These are phyloP conservation scores for Rhodotorula diobovata DNA, from an alignment of 768 basidiomycete genomes.

Conservation along the genomic window DNA sequence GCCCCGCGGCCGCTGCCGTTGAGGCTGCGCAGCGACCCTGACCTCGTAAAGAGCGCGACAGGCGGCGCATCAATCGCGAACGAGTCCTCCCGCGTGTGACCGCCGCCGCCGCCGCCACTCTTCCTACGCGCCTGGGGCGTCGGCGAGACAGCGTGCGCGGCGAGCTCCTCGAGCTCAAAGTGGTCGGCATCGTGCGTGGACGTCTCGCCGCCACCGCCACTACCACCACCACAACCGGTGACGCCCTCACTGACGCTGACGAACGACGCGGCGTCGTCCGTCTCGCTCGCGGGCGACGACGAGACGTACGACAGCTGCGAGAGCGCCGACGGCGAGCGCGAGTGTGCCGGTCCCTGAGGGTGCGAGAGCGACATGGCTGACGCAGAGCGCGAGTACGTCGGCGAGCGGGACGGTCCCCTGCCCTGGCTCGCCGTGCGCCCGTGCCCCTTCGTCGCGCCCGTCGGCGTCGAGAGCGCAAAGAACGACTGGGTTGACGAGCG, in stretches of 20 bases:
- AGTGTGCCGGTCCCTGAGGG: neutral
- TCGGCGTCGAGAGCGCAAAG: neutral
- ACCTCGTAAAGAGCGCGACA: constrained; percentile 21
- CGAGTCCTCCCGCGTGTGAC: neutral
- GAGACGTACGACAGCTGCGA: neutral
- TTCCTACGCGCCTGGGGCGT: too few relatives aligned
- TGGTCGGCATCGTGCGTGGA: neutral
- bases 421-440: neutral
- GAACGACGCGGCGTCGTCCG: constrained; percentile 15
- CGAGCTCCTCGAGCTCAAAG: constrained; percentile 14
- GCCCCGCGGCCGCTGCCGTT: neutral
- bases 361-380: neutral
- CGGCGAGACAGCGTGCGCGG: neutral
- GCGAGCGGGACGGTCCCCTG: neutral
- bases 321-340: neutral
- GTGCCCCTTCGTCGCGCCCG: neutral
- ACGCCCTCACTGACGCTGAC: constrained; percentile 6
- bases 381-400: neutral
- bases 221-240: too few relatives aligned
- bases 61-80: constrained; percentile 20
- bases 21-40: neutral
- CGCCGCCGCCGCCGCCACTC: neutral
- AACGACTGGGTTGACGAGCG: neutral
- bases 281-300: neutral
- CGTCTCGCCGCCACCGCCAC: neutral